These are phyloP conservation scores for Rhodomyrtus tomentosa DNA, from an alignment of 345 rosid genomes.

Conservation along the genomic window DNA sequence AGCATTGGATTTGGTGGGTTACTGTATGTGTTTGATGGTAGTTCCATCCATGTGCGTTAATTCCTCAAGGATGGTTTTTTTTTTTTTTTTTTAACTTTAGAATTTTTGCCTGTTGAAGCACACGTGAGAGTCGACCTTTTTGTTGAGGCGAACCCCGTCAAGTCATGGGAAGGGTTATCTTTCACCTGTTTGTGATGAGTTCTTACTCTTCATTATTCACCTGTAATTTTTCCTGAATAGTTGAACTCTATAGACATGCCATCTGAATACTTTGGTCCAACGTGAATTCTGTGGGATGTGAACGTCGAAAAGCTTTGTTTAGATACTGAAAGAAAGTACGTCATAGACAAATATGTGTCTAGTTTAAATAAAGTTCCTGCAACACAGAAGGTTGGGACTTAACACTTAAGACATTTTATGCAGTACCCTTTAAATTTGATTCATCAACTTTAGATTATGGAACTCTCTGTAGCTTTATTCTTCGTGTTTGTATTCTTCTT, in stretches of 20 bases:
- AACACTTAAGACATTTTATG: not conserved
- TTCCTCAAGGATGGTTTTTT: not conserved
- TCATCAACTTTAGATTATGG: not conserved
- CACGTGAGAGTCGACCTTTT: not conserved
- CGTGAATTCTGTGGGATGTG: not conserved
- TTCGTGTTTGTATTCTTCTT: conserved; percentile 6
- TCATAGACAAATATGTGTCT: not conserved
- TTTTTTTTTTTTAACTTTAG: not conserved
- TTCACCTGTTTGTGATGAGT: not conserved
- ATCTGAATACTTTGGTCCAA: no score
- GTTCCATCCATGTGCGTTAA: not conserved
- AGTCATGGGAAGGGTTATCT: not conserved
- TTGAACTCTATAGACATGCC: not conserved
- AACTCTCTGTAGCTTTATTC: not conserved
- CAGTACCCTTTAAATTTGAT: not conserved
- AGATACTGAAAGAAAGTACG: not conserved
- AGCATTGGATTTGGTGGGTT: not conserved
- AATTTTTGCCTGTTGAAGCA: not conserved
- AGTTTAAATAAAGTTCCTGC: not conserved
- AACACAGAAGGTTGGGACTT: not conserved
- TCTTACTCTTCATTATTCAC: not conserved
- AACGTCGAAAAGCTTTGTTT: not conserved
- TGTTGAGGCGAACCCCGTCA: not conserved
- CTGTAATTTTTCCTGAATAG: not conserved
- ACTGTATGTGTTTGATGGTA: not conserved